Conservation (phyloP, 1,284 basidiomycete genomes). For the Tylopilus orsonianus region DNA sequence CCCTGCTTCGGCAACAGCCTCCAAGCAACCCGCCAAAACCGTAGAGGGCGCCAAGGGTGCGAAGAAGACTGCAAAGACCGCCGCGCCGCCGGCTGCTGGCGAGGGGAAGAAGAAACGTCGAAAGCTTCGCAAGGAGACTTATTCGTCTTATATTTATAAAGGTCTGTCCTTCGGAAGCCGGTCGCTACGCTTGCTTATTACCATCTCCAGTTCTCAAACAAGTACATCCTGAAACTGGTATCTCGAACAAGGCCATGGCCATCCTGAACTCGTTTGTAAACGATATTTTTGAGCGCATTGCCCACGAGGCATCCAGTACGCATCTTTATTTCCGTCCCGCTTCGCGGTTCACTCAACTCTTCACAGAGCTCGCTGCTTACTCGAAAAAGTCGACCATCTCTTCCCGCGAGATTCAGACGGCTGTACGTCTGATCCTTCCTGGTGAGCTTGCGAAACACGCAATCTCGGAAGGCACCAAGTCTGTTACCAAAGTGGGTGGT, state of each 20-base stretch:
- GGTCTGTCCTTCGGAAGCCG: slow-evolving; percentile 40
- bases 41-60: slow-evolving; percentile 73
- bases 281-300: slow-evolving; percentile 78
- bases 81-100: slow-evolving; percentile 54
- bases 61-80: slow-evolving; percentile 81
- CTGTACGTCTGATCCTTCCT: slow-evolving; percentile 79
- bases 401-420: slow-evolving; percentile 75
- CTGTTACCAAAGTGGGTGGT: slow-evolving; percentile 39
- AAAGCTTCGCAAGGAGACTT: slow-evolving; percentile 87
- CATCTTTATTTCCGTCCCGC: not conserved
- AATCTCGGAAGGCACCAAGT: slow-evolving; percentile 79
- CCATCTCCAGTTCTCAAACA: slow-evolving; percentile 54
- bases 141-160: slow-evolving; percentile 95
- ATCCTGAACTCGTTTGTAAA: slow-evolving; percentile 78
- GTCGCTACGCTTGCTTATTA: not conserved
- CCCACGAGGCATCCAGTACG: slow-evolving; percentile 66
- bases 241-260: slow-evolving; percentile 80
- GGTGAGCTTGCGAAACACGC: slow-evolving; percentile 66
- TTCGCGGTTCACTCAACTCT: not conserved
- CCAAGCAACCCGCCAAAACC: slow-evolving; percentile 77
- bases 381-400: slow-evolving; percentile 78
- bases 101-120: slow-evolving; percentile 86
- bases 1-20: slow-evolving; percentile 71
- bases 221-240: slow-evolving; percentile 81
- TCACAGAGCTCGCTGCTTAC: slow-evolving; percentile 68